Percentiles rank a stretch among this genome's conserved stretches.
Evolutionary conservation across 2,329 filamentous ascomycete species (phyloP).

Genomic region (Hypoxylon sp.): DNA sequence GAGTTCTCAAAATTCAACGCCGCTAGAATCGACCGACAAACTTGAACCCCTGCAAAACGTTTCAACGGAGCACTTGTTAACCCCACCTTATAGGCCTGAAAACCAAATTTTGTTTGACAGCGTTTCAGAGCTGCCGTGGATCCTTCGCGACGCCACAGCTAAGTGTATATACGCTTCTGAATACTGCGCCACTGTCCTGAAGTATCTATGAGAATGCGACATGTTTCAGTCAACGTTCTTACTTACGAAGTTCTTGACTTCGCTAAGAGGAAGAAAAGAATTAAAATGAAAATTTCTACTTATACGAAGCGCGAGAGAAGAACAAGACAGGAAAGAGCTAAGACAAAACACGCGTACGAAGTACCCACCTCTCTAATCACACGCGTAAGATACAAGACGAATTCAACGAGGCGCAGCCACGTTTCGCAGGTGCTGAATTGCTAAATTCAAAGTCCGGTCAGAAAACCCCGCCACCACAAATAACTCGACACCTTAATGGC

Average conservation of each 20-base stretch:
- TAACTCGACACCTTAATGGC: slow-evolving; percentile 38
- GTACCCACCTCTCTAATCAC: slow-evolving; percentile 28
- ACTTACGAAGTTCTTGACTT: neutral
- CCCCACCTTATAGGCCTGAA: slow-evolving; percentile 3
- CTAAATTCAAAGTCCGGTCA: slow-evolving; percentile 16
- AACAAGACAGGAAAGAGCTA: slow-evolving; percentile 20
- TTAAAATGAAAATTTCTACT: neutral
- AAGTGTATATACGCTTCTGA: slow-evolving; percentile 11
- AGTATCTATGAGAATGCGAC: neutral
- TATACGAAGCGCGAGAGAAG: slow-evolving; percentile 14
- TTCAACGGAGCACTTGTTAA: slow-evolving; percentile 4
- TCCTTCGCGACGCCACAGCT: slow-evolving; percentile 26
- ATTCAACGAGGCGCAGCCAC: slow-evolving; percentile 36
- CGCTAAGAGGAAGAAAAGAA: neutral
- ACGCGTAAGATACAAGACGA: slow-evolving; percentile 27
- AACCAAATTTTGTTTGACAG: slow-evolving; percentile 25
- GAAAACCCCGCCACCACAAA: slow-evolving; percentile 41
- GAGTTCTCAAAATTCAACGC: neutral
- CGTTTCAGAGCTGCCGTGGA: slow-evolving; percentile 28
- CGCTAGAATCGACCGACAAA: neutral
- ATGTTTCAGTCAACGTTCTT: neutral
- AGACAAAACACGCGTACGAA: slow-evolving; percentile 8
- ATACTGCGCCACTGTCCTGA: slow-evolving; percentile 23
- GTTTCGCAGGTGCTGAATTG: slow-evolving; percentile 1
- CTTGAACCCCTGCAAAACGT: neutral